Conservation (phyloP, 2,329 filamentous ascomycete genomes). For the Stachybotrys chartarum region DNA sequence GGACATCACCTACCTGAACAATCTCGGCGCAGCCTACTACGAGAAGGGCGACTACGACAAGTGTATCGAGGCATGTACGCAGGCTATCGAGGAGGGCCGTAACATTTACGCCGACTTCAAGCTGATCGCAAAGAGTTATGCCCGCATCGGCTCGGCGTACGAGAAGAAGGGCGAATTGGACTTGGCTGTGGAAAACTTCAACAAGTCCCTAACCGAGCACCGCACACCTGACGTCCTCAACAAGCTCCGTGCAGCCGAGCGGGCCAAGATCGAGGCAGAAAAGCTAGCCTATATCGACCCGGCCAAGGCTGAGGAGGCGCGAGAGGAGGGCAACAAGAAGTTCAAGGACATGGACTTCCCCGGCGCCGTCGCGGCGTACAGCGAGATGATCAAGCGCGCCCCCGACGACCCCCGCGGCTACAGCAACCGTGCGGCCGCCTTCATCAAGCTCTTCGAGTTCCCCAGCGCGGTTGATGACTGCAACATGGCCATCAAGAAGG, state of each 20-base stretch:
- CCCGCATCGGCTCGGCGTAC: slow-evolving; percentile 87
- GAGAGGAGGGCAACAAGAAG: slow-evolving; percentile 89
- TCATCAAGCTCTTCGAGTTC: slow-evolving; percentile 95
- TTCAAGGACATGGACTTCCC: slow-evolving; percentile 98
- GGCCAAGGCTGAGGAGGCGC: slow-evolving; percentile 87
- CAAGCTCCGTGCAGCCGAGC: slow-evolving; percentile 88
- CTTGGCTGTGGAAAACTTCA: slow-evolving; percentile 81
- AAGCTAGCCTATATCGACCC: slow-evolving; percentile 82
- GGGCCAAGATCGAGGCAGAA: slow-evolving; percentile 69
- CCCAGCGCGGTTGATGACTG: slow-evolving; percentile 74
- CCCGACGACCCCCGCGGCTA: slow-evolving; percentile 91
- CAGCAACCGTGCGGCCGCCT: slow-evolving; percentile 93
- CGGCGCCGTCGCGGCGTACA: slow-evolving; percentile 86
- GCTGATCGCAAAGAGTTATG: slow-evolving; percentile 95
- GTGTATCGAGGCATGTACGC: slow-evolving; percentile 77
- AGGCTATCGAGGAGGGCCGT: slow-evolving; percentile 85
- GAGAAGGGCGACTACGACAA: slow-evolving; percentile 93
- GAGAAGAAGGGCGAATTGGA: slow-evolving; percentile 79
- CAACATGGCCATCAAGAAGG: slow-evolving; percentile 43
- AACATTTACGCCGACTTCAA: slow-evolving; percentile 94
- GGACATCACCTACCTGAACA: slow-evolving; percentile 97
- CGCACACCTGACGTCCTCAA: slow-evolving; percentile 88
- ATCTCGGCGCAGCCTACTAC: slow-evolving; percentile 86
- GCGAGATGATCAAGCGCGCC: slow-evolving; percentile 93
- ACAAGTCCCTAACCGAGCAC: slow-evolving; percentile 92